These are phyloP conservation scores for Candida yuanshanica DNA, from an alignment of 805 yeast species.

Conservation along the genomic window DNA sequence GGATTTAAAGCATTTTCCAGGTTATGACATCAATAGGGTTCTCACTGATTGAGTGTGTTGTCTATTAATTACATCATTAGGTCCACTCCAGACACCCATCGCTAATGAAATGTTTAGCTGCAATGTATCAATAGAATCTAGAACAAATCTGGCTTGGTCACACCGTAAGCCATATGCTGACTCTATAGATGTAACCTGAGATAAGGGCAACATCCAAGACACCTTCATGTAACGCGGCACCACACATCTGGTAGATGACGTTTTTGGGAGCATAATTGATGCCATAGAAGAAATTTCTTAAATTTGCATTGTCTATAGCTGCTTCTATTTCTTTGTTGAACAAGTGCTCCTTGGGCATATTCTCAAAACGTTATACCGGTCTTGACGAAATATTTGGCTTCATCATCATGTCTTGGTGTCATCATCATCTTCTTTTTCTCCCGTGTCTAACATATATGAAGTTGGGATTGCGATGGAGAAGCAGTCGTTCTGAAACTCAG, in stretches of 20 bases:
- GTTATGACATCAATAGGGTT: slow-evolving; percentile 35
- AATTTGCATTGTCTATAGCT: slow-evolving; percentile 30
- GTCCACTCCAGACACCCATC: slow-evolving; percentile 59
- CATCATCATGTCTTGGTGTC: no score
- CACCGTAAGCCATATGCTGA: slow-evolving; percentile 61
- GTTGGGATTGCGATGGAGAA: slow-evolving; percentile 7
- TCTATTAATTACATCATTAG: slow-evolving; percentile 37
- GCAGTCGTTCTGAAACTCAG: slow-evolving; percentile 3
- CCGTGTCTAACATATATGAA: slow-evolving; percentile 6
- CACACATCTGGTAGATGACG: slow-evolving; percentile 51
- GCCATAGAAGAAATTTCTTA: slow-evolving; percentile 44
- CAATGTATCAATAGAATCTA: slow-evolving; percentile 47
- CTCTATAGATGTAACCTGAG: slow-evolving; percentile 53
- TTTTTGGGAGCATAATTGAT: slow-evolving; percentile 54
- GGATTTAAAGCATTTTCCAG: slow-evolving; percentile 41
- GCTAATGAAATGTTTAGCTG: slow-evolving; percentile 51
- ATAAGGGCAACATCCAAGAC: slow-evolving; percentile 52
- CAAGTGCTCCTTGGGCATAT: slow-evolving; percentile 29
- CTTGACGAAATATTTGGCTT: slow-evolving; percentile 7
- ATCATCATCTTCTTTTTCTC: not conserved
- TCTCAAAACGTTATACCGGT: slow-evolving; percentile 24
- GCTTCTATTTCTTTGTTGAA: slow-evolving; percentile 30
- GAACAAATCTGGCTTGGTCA: slow-evolving; percentile 43
- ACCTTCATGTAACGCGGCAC: slow-evolving; percentile 41
- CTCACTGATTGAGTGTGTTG: slow-evolving; percentile 44